Base-by-base conservation (phyloP, 1,139 yeast genomes). In the Yamadazyma buinensis region DNA sequence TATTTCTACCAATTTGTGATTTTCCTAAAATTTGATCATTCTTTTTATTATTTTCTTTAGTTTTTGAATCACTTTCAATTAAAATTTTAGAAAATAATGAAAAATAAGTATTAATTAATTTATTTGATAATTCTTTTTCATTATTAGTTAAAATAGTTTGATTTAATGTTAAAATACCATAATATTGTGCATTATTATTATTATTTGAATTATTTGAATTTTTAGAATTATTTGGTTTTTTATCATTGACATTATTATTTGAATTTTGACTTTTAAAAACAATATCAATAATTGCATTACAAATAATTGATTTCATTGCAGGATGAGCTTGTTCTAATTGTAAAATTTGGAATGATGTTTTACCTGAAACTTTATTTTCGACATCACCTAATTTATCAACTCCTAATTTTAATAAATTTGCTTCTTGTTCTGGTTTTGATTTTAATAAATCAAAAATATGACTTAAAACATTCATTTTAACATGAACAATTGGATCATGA, bases 381-480 rank as follows among this genome's bases (percentile, higher is more conserved):
- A 75, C 72, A 54, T 92, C 99, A 62, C 98, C 98, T 32, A 92
- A 70, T 57, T 92, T 92, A 59, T 94, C 92, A 32, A 88, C 94
- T 33, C 95, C 96, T 38, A 94, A 69, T 48, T 92, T 75, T 49
- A 92, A 69, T 46, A 94, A 67, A 56, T 94, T 92, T 33, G 83
- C 95, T 61, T 92, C 99, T 64, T 94, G 98, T 63, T 92, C 99
- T 3, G 99, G 97, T 56, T 90, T 92, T 12, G 84, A 72, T 46
- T 78, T 80, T 41, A 92, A 65, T 29, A 92, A 68, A 41, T 86
- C 95, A 47, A 90, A 84, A 28, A 90, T 73, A 52, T 86, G 92
- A 30, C 75, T 67, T 25, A 88, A 73, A 26, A 85, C 79, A 43
- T 78, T 85, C 70, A 83, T 74, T 56, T 95, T 78, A 28, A 92